phyloP scores from a whole-genome alignment of 2,329 filamentous ascomycete species.

The Emmonsiellopsis sp. region DNA sequence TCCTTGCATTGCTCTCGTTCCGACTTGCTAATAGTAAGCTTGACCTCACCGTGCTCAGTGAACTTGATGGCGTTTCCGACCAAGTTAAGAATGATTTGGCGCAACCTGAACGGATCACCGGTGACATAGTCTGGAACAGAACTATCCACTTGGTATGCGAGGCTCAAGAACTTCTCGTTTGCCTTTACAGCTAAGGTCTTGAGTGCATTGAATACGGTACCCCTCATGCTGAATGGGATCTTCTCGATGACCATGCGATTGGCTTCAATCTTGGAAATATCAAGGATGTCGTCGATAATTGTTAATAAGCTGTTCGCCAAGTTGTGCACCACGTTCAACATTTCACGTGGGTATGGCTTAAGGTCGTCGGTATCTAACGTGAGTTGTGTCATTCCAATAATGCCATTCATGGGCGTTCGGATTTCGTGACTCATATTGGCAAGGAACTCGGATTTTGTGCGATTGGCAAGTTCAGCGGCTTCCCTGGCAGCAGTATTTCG shows the following conservation, averaged over 20 bases:
- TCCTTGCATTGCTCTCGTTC: conserved; percentile 54
- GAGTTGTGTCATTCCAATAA: conserved; percentile 95
- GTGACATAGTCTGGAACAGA: conserved; percentile 91
- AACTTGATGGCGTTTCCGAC: conserved; percentile 99
- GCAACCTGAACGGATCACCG: conserved; percentile 89
- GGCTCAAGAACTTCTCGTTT: conserved; percentile 86
- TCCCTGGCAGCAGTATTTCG: conserved; percentile 92
- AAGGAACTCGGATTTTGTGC: conserved; percentile 96
- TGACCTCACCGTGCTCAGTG: conserved; percentile 92
- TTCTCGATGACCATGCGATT: conserved; percentile 98
- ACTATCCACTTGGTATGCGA: conserved; percentile 88
- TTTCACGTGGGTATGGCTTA: conserved; percentile 90
- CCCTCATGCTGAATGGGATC: conserved; percentile 88
- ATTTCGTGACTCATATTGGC: conserved; percentile 99
- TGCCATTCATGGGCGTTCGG: conserved; percentile 93
- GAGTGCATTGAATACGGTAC: conserved; percentile 92
- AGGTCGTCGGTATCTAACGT: conserved; percentile 92
- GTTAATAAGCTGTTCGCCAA: conserved; percentile 91
- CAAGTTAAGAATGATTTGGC: conserved; percentile 93
- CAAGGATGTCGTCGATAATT: conserved; percentile 77
- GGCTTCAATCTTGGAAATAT: conserved; percentile 74
- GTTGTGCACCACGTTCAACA: conserved; percentile 97
- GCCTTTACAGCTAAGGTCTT: conserved; percentile 97
- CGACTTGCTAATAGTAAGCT: conserved; percentile 71
- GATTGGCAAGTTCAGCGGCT: conserved; percentile 91